Percentiles rank a stretch among this genome's conserved stretches.
Evolutionary conservation across 2,329 filamentous ascomycete species (phyloP).

Genomic region (Amauroascus verrucosus): DNA sequence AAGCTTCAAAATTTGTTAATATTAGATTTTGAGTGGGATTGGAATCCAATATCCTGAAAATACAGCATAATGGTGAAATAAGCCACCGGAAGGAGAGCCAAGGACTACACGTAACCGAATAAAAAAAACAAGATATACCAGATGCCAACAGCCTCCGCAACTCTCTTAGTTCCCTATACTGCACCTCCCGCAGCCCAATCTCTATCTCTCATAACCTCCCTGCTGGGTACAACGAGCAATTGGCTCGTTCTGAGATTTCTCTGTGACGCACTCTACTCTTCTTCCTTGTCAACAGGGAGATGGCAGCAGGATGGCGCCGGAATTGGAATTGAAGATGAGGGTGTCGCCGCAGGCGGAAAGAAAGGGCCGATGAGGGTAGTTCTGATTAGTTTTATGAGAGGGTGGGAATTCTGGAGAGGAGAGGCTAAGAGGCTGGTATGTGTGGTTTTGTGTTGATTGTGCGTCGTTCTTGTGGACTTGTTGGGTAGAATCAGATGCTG

Average conservation of each 20-base stretch:
- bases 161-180: slow-evolving; percentile 15
- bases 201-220: slow-evolving; percentile 36
- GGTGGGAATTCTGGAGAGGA: slow-evolving; percentile 66
- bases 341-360: neutral
- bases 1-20: neutral
- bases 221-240: slow-evolving; percentile 42
- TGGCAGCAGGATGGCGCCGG: slow-evolving; percentile 19
- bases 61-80: neutral
- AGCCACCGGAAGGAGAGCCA: neutral
- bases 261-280: slow-evolving; percentile 35
- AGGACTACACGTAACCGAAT: neutral
- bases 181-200: slow-evolving; percentile 31
- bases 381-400: slow-evolving; percentile 72
- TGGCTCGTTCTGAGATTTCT: slow-evolving; percentile 48
- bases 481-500: too few species aligned
- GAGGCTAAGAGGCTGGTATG: slow-evolving; percentile 58
- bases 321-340: slow-evolving; percentile 6
- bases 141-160: slow-evolving; percentile 16
- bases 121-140: neutral
- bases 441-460: neutral
- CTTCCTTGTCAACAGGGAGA: slow-evolving; percentile 3
- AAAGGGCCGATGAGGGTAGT: slow-evolving; percentile 45
- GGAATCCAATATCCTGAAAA: neutral
- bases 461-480: too few species aligned
- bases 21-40: neutral